Evolutionary conservation across 2,329 filamentous ascomycete species (phyloP), one percentile per base, ranked within the genome.

Genomic region (Sordariomycetes sp.): DNA sequence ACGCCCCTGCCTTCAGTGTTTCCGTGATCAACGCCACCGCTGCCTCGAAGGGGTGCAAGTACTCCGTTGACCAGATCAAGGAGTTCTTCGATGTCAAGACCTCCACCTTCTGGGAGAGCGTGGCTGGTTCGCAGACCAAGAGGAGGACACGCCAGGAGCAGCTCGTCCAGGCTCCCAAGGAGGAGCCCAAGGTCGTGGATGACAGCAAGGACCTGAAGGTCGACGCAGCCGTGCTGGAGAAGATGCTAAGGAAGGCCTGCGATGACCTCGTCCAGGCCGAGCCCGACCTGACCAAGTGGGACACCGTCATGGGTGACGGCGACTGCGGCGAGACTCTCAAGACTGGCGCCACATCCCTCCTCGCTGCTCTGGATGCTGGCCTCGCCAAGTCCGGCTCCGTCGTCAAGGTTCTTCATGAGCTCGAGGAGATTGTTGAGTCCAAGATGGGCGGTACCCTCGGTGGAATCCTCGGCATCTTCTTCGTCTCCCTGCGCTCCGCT

Each of bases 1-100:
- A 85, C 42, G 80, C 78, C 0, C 70, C 79, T 0, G 81, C 79
- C 0, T 85, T 85, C 48, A 81, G 75, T 11, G 67, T 85, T 6
- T 81, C 78, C 4, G 45, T 85, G 32, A 58, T 82, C 46, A 82
- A 79, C 50, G 49, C 77, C 25, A 66, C 67, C 0, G 63, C 61
- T 1, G 62, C 66, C 0, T 61, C 68, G 0, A 47, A 47, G 32
- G 59, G 58, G 38, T 66, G 60, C 47, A 42, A 55, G 3, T 72
- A 70, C 49, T 63, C 64, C 1, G 53, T 50, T 23, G 62, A 59
- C 2, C 66, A 77, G 8, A 70, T 84, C 58, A 67, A 81, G 40
- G 58, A 61, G 14, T 72, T 84, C 40, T 64, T 82, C n/a, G 81
- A 85, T 49, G 64, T 65, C 19, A 72, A 66, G 30, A 80, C 78